Evolutionary conservation across 345 rosid species (phyloP), one percentile per base, ranked within the genome.

Genomic region (Salix suchowensis): DNA sequence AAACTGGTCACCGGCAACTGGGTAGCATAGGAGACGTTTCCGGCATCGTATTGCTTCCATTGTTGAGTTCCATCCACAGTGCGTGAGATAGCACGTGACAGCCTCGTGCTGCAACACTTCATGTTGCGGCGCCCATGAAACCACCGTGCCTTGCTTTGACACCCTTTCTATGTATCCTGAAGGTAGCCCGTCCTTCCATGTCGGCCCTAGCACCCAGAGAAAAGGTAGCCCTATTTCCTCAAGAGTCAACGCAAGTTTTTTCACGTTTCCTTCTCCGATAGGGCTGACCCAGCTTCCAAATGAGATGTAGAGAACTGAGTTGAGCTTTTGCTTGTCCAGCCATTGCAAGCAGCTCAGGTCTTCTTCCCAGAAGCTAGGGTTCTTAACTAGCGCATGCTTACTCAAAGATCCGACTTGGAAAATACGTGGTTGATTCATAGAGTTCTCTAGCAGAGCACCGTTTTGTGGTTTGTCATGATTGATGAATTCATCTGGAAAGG

Each of bases 61-160:
- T 0, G 88, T 90, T 2, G 98, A 94, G 77, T 94, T 94, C 98
- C 98, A 94, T 7, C 97, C 98, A 70, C 98, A 94, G n/a, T 94
- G 98, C 2, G 90, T 89, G 6, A 92, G 73, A 65, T 72, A 94
- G 42, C 90, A 84, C 9, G 89, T 91, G 0, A 92, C 90, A 0
- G 90, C 86, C 7, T 73, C 42, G 70, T 87, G 90, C 14, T 71
- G 70, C 73, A 94, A 82, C 30, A 94, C 82, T 76, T 85, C 85
- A 68, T 85, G 1, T 21, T 94, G 98, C 0, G 95, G 97, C 1
- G 95, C 92, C 98, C 98, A 92, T 0, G 88, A 70, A 16, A 92
- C 94, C 6, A 94, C 66, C 68, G 62, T 85, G 1, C 96, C 95
- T 73, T 74, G 86, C 50, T 32, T 50, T 2, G 85, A 78, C 42